Base-by-base conservation (phyloP, 495 filamentous ascomycete species). In the Podospora anserina region DNA sequence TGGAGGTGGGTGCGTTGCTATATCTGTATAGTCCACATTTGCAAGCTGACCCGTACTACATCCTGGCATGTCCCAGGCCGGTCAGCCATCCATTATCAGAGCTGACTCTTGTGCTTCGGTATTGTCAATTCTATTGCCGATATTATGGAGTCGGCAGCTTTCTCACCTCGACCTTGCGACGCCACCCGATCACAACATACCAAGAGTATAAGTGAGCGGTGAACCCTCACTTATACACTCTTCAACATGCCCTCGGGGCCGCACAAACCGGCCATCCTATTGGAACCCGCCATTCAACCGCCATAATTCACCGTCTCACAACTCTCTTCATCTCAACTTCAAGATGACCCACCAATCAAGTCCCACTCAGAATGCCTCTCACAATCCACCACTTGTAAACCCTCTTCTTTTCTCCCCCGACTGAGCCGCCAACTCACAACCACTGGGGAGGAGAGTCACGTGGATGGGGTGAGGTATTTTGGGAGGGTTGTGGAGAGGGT, bases 381-480 rank as follows among this genome's bases (percentile, higher is more conserved):
- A 49, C 39, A 49, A 11, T 49, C 39, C 39, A 4, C 39, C 39
- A 49, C 13, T 1, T 49, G 39, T 49, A 49, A 49, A 11, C 39
- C 9, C 39, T 49, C 39, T 49, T 16, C 39, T 3, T 16, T 49
- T 49, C 13, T 16, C 30, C 7, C 30, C 30, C 7, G 30, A 32
- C 30, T 4, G 4, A 32, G 7, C 30, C 30, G 4, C 30, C 30
- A 32, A 32, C 30, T 32, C 5, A 32, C 30, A 32, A 32, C 30
- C 30, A 32, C 30, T n/a, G 79, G 83, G 61, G 74, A 89, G 49
- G 66, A 64, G 2, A 65, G 62, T 7, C 87, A 84, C 72, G 66
- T 66, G 32, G 76, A 77, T 30, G 78, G 88, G 27, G 55, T 87
- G 65, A 69, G 26, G 11, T 89, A 84, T 75, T 73, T 88, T 64